A percentile compares a stretch with the other conserved stretches of the same genome.
Conservation (phyloP, 768 basidiomycete genomes). For the Pleurotus ostreatus region DNA sequence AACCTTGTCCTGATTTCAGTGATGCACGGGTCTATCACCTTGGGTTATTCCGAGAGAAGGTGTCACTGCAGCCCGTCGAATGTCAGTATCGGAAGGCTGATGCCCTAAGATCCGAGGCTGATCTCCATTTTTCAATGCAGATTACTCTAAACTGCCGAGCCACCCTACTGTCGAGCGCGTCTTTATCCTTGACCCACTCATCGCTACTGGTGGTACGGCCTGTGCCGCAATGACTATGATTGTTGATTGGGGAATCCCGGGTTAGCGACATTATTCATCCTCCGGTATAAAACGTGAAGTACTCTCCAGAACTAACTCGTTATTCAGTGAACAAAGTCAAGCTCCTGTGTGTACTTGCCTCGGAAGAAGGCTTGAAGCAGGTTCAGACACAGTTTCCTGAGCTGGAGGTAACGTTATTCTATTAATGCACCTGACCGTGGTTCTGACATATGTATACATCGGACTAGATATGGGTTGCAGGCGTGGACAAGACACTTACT, state of each 20-base stretch:
- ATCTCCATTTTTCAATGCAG: slow-evolving; percentile 30
- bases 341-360: slow-evolving; percentile 78
- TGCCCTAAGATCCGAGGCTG: no score
- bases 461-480: slow-evolving; percentile 79
- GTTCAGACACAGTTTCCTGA: slow-evolving; percentile 69
- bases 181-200: slow-evolving; percentile 87
- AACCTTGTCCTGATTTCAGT: slow-evolving; percentile 29
- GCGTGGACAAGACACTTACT: slow-evolving; percentile 72
- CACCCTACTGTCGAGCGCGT: slow-evolving; percentile 74
- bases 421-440: no score
- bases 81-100: slow-evolving; percentile 38
- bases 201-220: slow-evolving; percentile 93
- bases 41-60: slow-evolving; percentile 85
- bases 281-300: neutral
- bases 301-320: neutral
- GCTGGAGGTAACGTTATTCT: slow-evolving; percentile 56
- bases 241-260: slow-evolving; percentile 73
- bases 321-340: slow-evolving; percentile 65
- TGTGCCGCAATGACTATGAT: slow-evolving; percentile 86
- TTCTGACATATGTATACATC: no score
- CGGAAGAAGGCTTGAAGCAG: slow-evolving; percentile 64
- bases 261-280: slow-evolving; percentile 30
- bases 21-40: slow-evolving; percentile 85
- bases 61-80: slow-evolving; percentile 86
- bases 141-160: slow-evolving; percentile 87